Conservation (phyloP, 106 monocot species). For the Dioscorea zingiberensis region DNA sequence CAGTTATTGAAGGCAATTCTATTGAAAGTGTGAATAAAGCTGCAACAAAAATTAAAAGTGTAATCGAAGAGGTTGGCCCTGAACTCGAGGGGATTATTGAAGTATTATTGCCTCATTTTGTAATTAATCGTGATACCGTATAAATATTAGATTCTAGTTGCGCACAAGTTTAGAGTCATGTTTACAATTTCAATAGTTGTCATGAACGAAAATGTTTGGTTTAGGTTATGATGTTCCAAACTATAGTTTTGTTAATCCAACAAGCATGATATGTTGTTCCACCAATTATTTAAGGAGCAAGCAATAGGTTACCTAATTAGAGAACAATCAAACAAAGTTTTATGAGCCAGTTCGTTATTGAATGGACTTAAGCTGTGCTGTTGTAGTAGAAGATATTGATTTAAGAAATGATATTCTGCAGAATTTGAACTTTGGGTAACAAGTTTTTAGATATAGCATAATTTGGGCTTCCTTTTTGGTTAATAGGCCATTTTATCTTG, state of each 20-base stretch:
- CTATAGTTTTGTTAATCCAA: background rate
- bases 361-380: no score
- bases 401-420: no score
- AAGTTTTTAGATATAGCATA: no score
- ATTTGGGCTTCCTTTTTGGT: no score
- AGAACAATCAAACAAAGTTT: no score
- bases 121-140: no score
- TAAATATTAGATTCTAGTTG: background rate
- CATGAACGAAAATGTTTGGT: background rate
- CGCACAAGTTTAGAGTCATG: background rate
- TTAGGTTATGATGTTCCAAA: background rate
- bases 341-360: no score
- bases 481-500: no score
- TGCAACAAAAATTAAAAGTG: slow-evolving; percentile 38
- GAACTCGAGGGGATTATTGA: background rate
- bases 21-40: slow-evolving; percentile 55
- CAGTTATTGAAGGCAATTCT: slow-evolving; percentile 62
- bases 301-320: no score
- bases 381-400: no score
- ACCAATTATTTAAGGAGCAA: no score
- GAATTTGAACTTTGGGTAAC: no score
- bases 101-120: background rate
- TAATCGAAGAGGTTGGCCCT: slow-evolving; percentile 54
- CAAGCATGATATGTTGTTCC: background rate
- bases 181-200: background rate